Evolutionary conservation across 2,329 filamentous ascomycete species (phyloP), one percentile per base, ranked within the genome.

Genomic region (Stromatinia cepivora): DNA sequence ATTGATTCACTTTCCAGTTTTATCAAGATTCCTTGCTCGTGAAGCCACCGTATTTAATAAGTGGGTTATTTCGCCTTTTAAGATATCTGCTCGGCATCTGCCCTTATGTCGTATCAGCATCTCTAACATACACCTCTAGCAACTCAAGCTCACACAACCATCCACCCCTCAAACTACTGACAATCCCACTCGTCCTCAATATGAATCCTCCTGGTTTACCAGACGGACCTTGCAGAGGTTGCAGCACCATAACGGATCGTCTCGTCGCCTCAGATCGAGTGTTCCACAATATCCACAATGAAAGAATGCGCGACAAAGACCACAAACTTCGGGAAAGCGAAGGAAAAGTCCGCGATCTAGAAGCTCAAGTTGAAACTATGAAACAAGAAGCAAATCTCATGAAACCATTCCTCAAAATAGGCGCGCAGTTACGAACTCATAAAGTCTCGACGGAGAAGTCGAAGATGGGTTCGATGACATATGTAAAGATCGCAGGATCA

Each of bases 301-400:
- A 63, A 52, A 52, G 28, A 17, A 52, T 63, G 61, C 61, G 61
- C 61, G 46, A 52, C n/a, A 63, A 63, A 52, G 61, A 63, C 9
- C 8, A n/a, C 1, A 63, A 63, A 25, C 48, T 63, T 25, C 61
- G 61, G 9, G 46, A 52, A 20, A 17, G 22, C 1, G 46, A 63
- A 28, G 52, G 1, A 1, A 63, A 39, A 8, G 34, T 63, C 46
- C 61, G n/a, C 61, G 61, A 63, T 25, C 34, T 63, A 52, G 61
- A 63, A 28, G 22, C 31, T 3, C 61, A 52, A 13, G 46, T 63
- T 5, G 46, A 63, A 28, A 3, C 13, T 10, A 25, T 63, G 46
- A 63, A 34, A n/a, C 25, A 39, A 63, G 61, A 63, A 36, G 61
- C 46, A 39, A 63, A 10, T 36, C 61, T 63, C 22, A 39, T 63